phyloP scores from a whole-genome alignment of 1,284 basidiomycete species.

The Pterulicium gracile region DNA sequence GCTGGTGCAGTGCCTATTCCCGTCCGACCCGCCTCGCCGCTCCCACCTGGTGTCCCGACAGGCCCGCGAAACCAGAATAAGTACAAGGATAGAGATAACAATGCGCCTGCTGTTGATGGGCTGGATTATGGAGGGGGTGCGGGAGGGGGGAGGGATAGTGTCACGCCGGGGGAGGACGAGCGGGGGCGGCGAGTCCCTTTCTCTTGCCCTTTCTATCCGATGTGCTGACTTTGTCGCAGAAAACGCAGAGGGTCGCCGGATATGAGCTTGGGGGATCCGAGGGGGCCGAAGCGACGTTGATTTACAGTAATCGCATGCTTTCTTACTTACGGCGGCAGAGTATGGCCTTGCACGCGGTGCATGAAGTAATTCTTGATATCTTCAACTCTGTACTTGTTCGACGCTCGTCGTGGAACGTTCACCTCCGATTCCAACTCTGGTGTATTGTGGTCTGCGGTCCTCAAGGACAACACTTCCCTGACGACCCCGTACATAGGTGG shows the following conservation, averaged over 20 bases:
- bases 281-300: conserved; percentile 55
- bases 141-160: not conserved
- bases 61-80: conserved; percentile 79
- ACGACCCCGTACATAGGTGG: too few relatives aligned
- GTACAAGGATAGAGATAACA: conserved; percentile 77
- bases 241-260: conserved; percentile 51
- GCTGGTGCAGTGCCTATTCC: conserved; percentile 37
- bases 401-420: too few relatives aligned
- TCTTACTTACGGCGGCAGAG: too few relatives aligned
- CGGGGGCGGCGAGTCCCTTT: too few relatives aligned
- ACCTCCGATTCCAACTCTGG: too few relatives aligned
- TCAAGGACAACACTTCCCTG: too few relatives aligned
- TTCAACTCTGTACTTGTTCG: too few relatives aligned
- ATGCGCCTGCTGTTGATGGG: conserved; percentile 72
- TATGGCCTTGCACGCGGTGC: too few relatives aligned
- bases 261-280: conserved; percentile 46
- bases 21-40: conserved; percentile 64
- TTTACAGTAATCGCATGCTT: too few relatives aligned
- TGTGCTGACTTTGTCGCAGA: conserved; percentile 19
- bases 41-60: conserved; percentile 75
- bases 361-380: too few relatives aligned
- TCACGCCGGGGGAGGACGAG: not conserved
- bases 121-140: conserved; percentile 62
- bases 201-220: not conserved
- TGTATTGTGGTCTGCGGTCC: too few relatives aligned